Base-by-base conservation (phyloP, 768 basidiomycete species). In the Daedaleopsis sinensis region DNA sequence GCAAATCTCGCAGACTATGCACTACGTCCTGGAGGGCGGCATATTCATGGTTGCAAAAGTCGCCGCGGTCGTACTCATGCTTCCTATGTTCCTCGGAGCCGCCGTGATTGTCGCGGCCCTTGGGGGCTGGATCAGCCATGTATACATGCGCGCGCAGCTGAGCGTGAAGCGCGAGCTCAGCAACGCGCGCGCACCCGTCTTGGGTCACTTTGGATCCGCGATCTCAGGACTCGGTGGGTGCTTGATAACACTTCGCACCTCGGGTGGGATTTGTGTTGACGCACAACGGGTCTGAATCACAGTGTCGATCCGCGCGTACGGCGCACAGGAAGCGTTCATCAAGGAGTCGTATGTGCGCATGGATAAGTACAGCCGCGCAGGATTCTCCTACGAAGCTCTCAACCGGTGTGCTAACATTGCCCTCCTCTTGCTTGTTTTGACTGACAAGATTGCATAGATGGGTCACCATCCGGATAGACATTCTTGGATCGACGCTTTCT, bases 111-210 rank as follows among this genome's bases (percentile, higher is more conserved):
- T 82, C 12, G 68, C 71, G 7, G 51, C 75, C 10, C 18, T 81
- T 7, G 84, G 83, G 1, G 74, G 64, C 18, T 70, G 77, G 62
- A 64, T 78, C n/a, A 83, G 82, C 35, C 77, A 79, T 39, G 68
- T 84, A 13, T 86, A 85, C 69, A 83, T 86, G 67, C 78, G 77
- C 61, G 81, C 82, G 5, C 85, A 87, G 63, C 74, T 85, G 18
- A 76, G 79, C 13, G 79, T 84, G 61, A 86, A 86, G 72, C 76
- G 84, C 19, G 81, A 84, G 69, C 80, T 82, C 80, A 81, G 79
- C 47, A 82, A 81, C 55, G 76, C 77, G 5, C 77, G 79, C 50
- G 74, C 80, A 9, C 84, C 84, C 0, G 76, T 84, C 4, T 74
- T 82, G 51, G 79, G 78, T 18, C 80, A 82, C 61, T 82, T 86